phyloP scores from a whole-genome alignment of 441 rosid genomes.

The Adansonia gregorii region DNA sequence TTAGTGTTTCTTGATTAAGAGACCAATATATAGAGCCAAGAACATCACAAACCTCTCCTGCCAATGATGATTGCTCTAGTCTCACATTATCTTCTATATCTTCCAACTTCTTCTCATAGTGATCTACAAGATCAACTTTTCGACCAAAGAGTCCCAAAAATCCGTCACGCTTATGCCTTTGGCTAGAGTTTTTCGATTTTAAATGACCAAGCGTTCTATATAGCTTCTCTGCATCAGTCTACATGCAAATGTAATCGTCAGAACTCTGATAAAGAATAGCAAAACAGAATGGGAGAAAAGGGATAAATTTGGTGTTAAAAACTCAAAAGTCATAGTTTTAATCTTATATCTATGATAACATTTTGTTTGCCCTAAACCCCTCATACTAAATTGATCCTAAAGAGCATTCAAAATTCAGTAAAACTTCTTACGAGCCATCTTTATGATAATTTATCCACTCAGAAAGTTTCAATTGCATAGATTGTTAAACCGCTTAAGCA shows the following conservation, averaged over 20 bases:
- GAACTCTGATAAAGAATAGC: constrained; percentile 15
- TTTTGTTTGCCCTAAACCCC: constrained; percentile 9
- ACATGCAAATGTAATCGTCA: constrained; percentile 28
- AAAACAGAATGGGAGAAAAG: constrained; percentile 7
- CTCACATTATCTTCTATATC: constrained; percentile 67
- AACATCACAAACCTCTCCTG: constrained; percentile 58
- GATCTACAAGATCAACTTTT: constrained; percentile 60
- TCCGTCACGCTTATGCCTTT: constrained; percentile 57
- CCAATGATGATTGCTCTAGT: constrained; percentile 53
- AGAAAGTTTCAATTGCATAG: background rate
- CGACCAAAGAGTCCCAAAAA: constrained; percentile 72
- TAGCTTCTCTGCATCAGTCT: constrained; percentile 74
- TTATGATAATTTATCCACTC: background rate
- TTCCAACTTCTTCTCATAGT: constrained; percentile 68
- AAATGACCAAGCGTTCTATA: constrained; percentile 56
- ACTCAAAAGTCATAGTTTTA: constrained; percentile 2
- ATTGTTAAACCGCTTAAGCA: background rate
- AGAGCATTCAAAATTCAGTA: constrained; percentile 13
- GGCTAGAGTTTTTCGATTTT: constrained; percentile 46
- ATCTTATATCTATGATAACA: background rate
- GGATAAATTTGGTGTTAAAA: background rate
- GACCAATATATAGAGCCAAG: constrained; percentile 14
- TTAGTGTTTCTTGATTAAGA: background rate
- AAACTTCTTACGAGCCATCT: background rate
- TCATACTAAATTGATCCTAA: background rate